Evolutionary conservation across 1,284 basidiomycete species (phyloP).

Genomic region (Porodaedalea pini): DNA sequence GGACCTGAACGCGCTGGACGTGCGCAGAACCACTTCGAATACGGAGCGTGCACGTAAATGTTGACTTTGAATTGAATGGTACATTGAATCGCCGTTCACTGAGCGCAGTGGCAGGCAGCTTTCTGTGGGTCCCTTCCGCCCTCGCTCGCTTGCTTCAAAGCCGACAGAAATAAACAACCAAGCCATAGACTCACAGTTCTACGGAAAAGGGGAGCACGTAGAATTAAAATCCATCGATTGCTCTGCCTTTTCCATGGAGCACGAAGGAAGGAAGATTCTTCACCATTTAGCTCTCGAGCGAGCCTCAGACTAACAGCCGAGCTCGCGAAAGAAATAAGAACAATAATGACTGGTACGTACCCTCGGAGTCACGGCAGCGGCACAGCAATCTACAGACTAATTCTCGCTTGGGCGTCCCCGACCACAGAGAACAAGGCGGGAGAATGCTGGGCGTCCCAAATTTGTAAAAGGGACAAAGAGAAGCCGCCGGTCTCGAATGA

Average conservation of each 20-base stretch:
- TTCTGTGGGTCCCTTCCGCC: conserved; percentile 9
- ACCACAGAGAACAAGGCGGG: neutral
- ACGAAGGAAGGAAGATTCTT: neutral
- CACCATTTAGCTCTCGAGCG: neutral
- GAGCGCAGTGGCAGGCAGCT: neutral
- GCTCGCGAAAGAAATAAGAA: neutral
- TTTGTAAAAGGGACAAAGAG: too few species aligned
- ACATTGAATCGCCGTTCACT: too few species aligned
- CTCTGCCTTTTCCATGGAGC: too few species aligned
- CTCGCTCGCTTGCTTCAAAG: too few species aligned
- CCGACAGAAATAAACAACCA: too few species aligned
- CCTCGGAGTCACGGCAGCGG: conserved; percentile 3
- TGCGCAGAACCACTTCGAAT: too few species aligned
- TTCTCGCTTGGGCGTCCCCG: neutral
- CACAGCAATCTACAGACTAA: conserved; percentile 10
- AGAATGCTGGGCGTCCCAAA: neutral
- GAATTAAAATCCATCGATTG: too few species aligned
- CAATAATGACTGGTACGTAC: neutral
- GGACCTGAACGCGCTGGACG: too few species aligned
- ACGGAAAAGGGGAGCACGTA: too few species aligned
- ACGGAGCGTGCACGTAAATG: too few species aligned
- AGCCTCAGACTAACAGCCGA: neutral
- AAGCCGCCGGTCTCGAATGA: neutral
- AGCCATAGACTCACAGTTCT: too few species aligned
- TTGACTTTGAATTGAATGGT: too few species aligned